Percentiles rank a stretch among this genome's conserved stretches.
These are phyloP conservation scores for Fraxinus xanthoxyloides DNA, from an alignment of 305 asterid genomes.

Conservation along the genomic window DNA sequence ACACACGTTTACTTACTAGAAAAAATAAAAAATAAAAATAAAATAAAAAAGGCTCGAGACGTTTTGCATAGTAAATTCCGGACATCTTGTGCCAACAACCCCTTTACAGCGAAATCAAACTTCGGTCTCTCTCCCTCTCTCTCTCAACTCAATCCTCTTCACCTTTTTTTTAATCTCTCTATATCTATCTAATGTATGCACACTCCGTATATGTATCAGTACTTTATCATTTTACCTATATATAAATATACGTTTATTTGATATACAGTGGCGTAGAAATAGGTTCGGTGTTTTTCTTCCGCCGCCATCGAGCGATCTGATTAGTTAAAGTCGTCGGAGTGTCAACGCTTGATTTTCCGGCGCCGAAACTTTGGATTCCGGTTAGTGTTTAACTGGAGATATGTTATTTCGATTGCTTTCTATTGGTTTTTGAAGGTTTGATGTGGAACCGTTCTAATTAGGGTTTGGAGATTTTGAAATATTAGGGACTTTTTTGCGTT, in stretches of 20 bases:
- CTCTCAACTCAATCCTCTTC: not conserved
- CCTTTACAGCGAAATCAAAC: too few relatives aligned
- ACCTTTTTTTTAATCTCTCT: not conserved
- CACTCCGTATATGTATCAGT: not conserved
- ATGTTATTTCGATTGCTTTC: constrained; percentile 1
- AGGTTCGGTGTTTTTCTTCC: constrained; percentile 35
- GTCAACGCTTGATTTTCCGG: constrained; percentile 33
- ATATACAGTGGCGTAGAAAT: not conserved
- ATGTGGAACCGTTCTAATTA: constrained; percentile 29
- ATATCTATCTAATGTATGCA: not conserved
- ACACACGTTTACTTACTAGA: too few relatives aligned
- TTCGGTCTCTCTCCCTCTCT: not conserved
- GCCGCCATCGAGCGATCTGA: constrained; percentile 57
- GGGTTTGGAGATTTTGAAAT: constrained; percentile 46
- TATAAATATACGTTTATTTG: not conserved
- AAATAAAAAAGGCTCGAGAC: too few relatives aligned
- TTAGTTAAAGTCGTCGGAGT: constrained; percentile 38
- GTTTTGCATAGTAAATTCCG: too few relatives aligned
- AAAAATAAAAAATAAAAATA: too few relatives aligned
- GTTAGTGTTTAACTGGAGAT: constrained; percentile 22
- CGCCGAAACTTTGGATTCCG: constrained; percentile 19
- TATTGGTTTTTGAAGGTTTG: constrained; percentile 23
- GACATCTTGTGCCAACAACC: too few relatives aligned
- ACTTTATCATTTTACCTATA: not conserved
- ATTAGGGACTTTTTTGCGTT: constrained; percentile 18